phyloP scores from a whole-genome alignment of 305 asterid genomes.

The Fraxinus sp. region DNA sequence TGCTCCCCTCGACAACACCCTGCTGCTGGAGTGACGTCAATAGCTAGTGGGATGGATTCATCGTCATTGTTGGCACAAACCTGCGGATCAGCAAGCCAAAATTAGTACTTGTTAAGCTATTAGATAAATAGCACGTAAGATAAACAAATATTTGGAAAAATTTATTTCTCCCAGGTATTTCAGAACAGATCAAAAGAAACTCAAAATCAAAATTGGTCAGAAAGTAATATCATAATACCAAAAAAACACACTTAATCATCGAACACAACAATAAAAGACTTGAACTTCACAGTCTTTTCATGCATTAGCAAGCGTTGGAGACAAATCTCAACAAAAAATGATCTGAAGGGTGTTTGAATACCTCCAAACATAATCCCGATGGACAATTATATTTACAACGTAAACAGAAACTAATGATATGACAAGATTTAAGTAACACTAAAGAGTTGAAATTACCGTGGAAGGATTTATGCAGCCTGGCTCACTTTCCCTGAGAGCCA shows the following conservation, averaged over 20 bases:
- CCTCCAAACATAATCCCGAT: neutral
- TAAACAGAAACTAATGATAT: neutral
- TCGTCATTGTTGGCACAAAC: slow-evolving; percentile 20
- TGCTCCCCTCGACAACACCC: slow-evolving; percentile 58
- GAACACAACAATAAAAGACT: neutral
- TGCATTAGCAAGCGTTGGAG: neutral
- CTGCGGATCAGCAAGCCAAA: slow-evolving; percentile 29
- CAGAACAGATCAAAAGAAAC: neutral
- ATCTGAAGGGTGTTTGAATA: neutral
- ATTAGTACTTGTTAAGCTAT: neutral
- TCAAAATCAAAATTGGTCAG: neutral
- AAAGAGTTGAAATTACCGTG: slow-evolving; percentile 23
- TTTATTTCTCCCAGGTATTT: neutral
- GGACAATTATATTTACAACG: neutral
- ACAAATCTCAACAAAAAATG: neutral
- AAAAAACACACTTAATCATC: neutral
- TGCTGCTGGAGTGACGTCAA: slow-evolving; percentile 30
- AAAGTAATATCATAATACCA: neutral
- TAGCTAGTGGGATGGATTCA: slow-evolving; percentile 11
- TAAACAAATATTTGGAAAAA: neutral
- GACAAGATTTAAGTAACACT: neutral
- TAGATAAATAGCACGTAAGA: neutral
- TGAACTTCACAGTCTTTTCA: neutral
- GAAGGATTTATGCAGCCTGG: slow-evolving; percentile 1
- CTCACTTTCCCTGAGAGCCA: slow-evolving; percentile 32